These are phyloP conservation scores for Astrocystis sublimbata DNA, from an alignment of 495 filamentous ascomycete genomes.

Conservation along the genomic window DNA sequence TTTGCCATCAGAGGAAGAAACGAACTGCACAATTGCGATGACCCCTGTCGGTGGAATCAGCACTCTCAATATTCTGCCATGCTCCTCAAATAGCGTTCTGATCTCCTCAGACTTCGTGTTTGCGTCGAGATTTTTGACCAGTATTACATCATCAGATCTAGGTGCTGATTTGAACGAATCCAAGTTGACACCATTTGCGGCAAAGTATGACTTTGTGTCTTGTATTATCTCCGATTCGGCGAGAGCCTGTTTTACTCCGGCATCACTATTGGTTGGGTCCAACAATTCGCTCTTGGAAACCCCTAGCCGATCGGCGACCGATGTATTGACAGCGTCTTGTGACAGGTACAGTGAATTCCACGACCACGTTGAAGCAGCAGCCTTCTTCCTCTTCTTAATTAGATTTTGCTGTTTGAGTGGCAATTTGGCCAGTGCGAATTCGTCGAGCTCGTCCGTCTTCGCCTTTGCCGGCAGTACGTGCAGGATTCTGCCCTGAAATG, in stretches of 20 bases:
- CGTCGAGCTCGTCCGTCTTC: conserved; percentile 83
- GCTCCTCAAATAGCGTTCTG: conserved; percentile 65
- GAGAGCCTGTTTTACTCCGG: conserved; percentile 93
- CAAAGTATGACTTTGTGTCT: conserved; percentile 91
- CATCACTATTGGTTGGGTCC: conserved; percentile 90
- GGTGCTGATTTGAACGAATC: conserved; percentile 82
- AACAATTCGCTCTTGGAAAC: conserved; percentile 87
- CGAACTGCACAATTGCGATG: conserved; percentile 89
- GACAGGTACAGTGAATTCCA: conserved; percentile 99
- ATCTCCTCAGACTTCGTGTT: conserved; percentile 72
- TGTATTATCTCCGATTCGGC: conserved; percentile 96
- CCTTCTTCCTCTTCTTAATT: conserved; percentile 77
- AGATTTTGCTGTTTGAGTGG: conserved; percentile 93
- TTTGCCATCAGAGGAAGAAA: conserved; percentile 71
- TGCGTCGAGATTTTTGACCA: conserved; percentile 93
- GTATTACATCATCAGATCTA: conserved; percentile 81
- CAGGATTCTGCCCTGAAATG: conserved; percentile 87
- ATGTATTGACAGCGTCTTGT: conserved; percentile 93
- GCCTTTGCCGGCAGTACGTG: conserved; percentile 81
- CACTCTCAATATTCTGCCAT: conserved; percentile 71
- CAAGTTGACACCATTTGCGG: conserved; percentile 82
- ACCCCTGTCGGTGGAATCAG: conserved; percentile 92
- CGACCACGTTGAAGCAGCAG: conserved; percentile 76
- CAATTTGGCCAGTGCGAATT: conserved; percentile 81
- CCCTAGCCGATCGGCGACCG: conserved; percentile 81